phyloP scores from a whole-genome alignment of 2,329 filamentous ascomycete species.

The Magnaporthiopsis incrustans region DNA sequence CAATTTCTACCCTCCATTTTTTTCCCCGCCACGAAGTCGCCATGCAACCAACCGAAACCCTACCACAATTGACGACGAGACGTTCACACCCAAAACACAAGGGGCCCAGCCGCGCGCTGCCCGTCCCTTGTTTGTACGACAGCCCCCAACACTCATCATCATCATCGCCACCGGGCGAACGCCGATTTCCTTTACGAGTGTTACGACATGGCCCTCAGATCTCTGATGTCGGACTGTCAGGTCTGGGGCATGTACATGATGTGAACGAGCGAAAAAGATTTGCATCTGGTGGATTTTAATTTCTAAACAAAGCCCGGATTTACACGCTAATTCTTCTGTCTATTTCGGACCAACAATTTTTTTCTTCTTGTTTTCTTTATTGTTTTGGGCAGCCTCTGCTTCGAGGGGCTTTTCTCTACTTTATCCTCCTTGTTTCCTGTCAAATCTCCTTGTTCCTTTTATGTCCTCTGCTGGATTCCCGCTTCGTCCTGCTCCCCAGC shows the following conservation, averaged over 20 bases:
- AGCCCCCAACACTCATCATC: background rate
- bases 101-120: background rate
- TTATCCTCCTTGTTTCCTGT: conserved; percentile 10
- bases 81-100: background rate
- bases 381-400: conserved; percentile 6
- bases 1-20: background rate
- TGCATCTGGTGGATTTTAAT: conserved; percentile 4
- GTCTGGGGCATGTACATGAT: conserved; percentile 1
- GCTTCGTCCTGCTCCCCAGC: background rate
- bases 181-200: background rate
- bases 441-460: conserved; percentile 5
- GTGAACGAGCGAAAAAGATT: conserved; percentile 2
- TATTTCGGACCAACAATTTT: background rate
- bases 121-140: conserved; percentile 1
- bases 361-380: conserved; percentile 4
- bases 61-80: background rate
- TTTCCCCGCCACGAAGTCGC: background rate
- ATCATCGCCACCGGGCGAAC: background rate
- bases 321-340: conserved; percentile 8
- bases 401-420: background rate
- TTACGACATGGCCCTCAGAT: background rate
- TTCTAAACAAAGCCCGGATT: background rate
- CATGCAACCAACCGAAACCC: background rate
- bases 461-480: background rate
- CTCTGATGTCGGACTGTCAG: background rate